phyloP scores from a whole-genome alignment of 1,284 basidiomycete genomes.

The Irpex sp. region DNA sequence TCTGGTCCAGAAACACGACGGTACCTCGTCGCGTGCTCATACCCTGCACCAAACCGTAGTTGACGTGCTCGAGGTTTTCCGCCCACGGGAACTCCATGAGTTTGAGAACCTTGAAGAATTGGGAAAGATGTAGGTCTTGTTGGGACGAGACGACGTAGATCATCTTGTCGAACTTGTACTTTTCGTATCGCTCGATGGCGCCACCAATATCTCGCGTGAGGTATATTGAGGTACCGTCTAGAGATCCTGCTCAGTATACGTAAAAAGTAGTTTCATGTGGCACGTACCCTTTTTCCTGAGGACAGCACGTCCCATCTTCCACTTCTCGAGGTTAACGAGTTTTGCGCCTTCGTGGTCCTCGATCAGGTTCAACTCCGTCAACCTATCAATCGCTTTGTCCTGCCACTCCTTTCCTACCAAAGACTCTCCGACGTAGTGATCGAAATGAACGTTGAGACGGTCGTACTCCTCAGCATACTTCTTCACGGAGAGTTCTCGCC shows the following conservation, averaged over 20 bases:
- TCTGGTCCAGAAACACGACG: constrained; percentile 94
- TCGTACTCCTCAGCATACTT: constrained; percentile 93
- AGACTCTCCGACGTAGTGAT: constrained; percentile 94
- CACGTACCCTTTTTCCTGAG: constrained; percentile 82
- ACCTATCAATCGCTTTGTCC: constrained; percentile 60
- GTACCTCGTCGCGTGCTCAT: constrained; percentile 99
- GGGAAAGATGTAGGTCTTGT: constrained; percentile 90
- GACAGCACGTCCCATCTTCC: constrained; percentile 89
- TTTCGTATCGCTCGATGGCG: constrained; percentile 89
- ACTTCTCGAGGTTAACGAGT: constrained; percentile 82
- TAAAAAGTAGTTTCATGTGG: no score
- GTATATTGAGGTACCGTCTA: constrained; percentile 96
- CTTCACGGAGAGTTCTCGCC: constrained; percentile 89
- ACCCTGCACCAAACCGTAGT: constrained; percentile 90
- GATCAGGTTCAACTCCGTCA: constrained; percentile 51
- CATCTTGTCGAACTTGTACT: constrained; percentile 98
- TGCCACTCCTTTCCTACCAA: constrained; percentile 81
- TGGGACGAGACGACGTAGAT: constrained; percentile 95
- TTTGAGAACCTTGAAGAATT: constrained; percentile 94
- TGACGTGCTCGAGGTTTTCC: constrained; percentile 80
- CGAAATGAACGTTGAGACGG: constrained; percentile 89
- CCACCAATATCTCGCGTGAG: constrained; percentile 97
- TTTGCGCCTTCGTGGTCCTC: constrained; percentile 72
- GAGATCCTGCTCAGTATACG: no score
- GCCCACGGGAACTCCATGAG: constrained; percentile 92